Base-by-base conservation (phyloP, 2,329 filamentous ascomycete species). In the Arthrobotrys conoides region DNA sequence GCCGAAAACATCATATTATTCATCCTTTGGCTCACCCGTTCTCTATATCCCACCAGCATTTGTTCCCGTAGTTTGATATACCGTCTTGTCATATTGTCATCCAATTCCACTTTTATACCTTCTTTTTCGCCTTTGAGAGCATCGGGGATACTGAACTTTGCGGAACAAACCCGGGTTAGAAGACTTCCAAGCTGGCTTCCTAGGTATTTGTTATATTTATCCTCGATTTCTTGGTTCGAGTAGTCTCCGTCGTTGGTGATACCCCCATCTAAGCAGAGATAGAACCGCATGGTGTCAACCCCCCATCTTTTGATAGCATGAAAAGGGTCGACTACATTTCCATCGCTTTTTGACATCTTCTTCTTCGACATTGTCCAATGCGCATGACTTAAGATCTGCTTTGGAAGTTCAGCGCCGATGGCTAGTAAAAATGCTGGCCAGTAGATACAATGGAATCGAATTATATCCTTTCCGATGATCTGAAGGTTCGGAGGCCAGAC, bases 381-480 rank as follows among this genome's bases (percentile, higher is more conserved):
- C 1, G 91, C 94, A 83, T 99, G 96, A 66, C 93, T 93, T 1
- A 99, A 87, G 36, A 99, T 89, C 80, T 90, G 90, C 82, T 90
- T 91, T 0, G 96, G 93, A 0, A 92, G 86, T 0, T 93, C 91
- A 3, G 98, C 87, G 65, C 91, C 90, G 14, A 97, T 87, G 0
- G 96, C 95, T 88, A 99, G 91, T 16, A 99, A 90, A 81, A 99
- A 92, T 2, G 96, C 96, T 0, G 96, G 96, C 96, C 96, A 99
- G 87, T 99, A 99, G 59, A 99, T 91, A 84, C 93, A 95, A 84
- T 99, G 96, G 84, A 99, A 99, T 18, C 94, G 91, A 72, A 97
- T 87, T 81, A 99, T 99, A 84, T 99, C 96, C 85, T 99, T 99
- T 61, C 96, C 96, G 70, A 99, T 91, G 27, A 99, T 90, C 55